Base-by-base conservation (phyloP, 2,329 filamentous ascomycete genomes). In the Raffaelea ambrosiae region DNA sequence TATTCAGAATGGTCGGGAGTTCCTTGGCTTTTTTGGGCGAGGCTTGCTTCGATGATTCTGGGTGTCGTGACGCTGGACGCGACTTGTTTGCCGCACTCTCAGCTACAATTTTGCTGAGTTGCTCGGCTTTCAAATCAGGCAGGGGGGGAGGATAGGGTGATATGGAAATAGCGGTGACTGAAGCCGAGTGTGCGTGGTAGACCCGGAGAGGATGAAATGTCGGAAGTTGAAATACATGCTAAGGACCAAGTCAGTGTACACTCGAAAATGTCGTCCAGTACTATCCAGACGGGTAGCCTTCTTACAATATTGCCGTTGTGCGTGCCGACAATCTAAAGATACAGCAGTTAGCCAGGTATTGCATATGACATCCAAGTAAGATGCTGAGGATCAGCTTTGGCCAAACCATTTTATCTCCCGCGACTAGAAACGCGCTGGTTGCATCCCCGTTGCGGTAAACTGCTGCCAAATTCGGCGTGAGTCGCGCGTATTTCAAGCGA, bases 221-320 rank as follows among this genome's bases (percentile, higher is more conserved):
- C 1, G 93, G 90, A 18, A 97, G 67, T 54, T 88, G 84, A 42
- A 96, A 70, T 52, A 95, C 84, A 71, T 98, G 86, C 87, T 93
- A 57, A 22, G 49, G 36, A 22, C n/a, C 33, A 47, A 13, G 40
- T 33, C 26, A 36, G 44, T n/a, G n/a, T n/a, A n/a, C n/a, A n/a
- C n/a, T n/a, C n/a, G n/a, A n/a, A n/a, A n/a, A n/a, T n/a, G n/a
- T n/a, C n/a, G n/a, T n/a, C n/a, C n/a, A n/a, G n/a, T n/a, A n/a
- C n/a, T n/a, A n/a, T n/a, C n/a, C n/a, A n/a, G n/a, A n/a, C n/a
- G n/a, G n/a, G n/a, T n/a, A n/a, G n/a, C n/a, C 43, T 69, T 40
- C 84, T 72, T 74, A 94, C 88, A 59, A 97, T 91, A 60, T 93
- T 95, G 58, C 93, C 93, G 68, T 95, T 95, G 65, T 98, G 91